Conservation (phyloP, 2,329 filamentous ascomycete genomes). For the Phaeoacremonium minimum region DNA sequence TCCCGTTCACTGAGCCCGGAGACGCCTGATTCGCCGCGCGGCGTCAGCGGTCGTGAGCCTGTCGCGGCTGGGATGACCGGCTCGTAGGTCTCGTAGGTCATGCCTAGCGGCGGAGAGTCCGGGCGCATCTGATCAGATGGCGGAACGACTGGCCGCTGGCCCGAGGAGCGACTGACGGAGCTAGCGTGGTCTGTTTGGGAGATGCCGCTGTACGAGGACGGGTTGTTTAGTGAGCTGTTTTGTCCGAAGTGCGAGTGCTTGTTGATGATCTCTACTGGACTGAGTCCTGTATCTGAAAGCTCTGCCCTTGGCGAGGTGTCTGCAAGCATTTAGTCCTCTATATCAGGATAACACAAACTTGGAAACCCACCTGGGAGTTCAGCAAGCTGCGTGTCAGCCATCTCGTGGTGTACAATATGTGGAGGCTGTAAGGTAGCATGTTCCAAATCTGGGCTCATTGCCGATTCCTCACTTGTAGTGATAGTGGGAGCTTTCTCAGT, state of each 20-base stretch:
- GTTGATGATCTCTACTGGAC: constrained; percentile 32
- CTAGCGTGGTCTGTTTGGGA: constrained; percentile 24
- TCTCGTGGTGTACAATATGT: constrained; percentile 24
- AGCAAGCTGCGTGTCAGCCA: constrained; percentile 36
- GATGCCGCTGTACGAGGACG: constrained; percentile 19
- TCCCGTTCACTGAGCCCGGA: constrained; percentile 36
- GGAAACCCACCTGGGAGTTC: constrained; percentile 44
- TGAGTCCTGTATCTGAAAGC: constrained; percentile 37
- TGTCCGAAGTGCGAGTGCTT: constrained; percentile 23
- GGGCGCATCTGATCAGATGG: background rate
- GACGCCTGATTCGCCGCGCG: constrained; percentile 29
- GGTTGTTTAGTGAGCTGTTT: constrained; percentile 19
- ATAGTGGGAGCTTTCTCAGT: constrained; percentile 38
- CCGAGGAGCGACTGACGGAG: constrained; percentile 12
- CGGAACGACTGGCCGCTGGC: background rate
- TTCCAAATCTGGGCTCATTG: constrained; percentile 32
- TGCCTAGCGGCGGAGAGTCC: constrained; percentile 6
- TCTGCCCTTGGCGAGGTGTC: constrained; percentile 41
- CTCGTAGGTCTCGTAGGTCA: too few relatives aligned
- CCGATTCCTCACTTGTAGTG: constrained; percentile 38
- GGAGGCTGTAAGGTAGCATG: constrained; percentile 18
- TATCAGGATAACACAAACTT: too few relatives aligned
- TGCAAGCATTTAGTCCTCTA: constrained; percentile 14
- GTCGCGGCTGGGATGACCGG: constrained; percentile 1
- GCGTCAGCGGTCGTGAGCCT: constrained; percentile 2